These are phyloP conservation scores for Phaeolepiota aurea DNA, from an alignment of 768 basidiomycete genomes.

Conservation along the genomic window DNA sequence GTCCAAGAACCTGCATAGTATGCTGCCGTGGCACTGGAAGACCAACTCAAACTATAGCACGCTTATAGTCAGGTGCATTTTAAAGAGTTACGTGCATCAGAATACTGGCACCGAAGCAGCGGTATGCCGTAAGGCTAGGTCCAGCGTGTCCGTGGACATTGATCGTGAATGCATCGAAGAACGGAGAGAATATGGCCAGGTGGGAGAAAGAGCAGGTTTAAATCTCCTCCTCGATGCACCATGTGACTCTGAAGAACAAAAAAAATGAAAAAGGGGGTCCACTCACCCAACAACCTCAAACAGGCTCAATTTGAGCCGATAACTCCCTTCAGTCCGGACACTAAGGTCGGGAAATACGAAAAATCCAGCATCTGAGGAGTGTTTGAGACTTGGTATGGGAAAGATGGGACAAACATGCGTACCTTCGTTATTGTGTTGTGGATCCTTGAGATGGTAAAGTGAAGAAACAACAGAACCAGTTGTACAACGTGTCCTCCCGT, in stretches of 20 bases:
- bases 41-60: no score
- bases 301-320: constrained; percentile 60
- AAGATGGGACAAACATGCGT: background rate
- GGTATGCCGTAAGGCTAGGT: no score
- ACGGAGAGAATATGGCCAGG: no score
- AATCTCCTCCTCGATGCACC: background rate
- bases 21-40: no score
- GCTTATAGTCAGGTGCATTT: no score
- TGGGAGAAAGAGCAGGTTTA: no score
- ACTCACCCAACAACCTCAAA: constrained; percentile 91
- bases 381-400: background rate
- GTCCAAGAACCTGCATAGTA: background rate
- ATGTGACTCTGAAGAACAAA: background rate
- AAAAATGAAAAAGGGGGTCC: constrained; percentile 1
- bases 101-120: no score
- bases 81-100: no score
- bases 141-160: no score
- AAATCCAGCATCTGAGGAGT: constrained; percentile 70
- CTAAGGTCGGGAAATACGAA: constrained; percentile 96
- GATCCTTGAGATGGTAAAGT: constrained; percentile 84
- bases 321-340: constrained; percentile 88
- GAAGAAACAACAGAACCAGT: constrained; percentile 88
- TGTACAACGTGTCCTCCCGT: constrained; percentile 86
- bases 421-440: constrained; percentile 41
- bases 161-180: no score